Evolutionary conservation across 129 eudicot species (phyloP), one percentile per base, ranked within the genome.

Genomic region (Helianthus tuberosus): DNA sequence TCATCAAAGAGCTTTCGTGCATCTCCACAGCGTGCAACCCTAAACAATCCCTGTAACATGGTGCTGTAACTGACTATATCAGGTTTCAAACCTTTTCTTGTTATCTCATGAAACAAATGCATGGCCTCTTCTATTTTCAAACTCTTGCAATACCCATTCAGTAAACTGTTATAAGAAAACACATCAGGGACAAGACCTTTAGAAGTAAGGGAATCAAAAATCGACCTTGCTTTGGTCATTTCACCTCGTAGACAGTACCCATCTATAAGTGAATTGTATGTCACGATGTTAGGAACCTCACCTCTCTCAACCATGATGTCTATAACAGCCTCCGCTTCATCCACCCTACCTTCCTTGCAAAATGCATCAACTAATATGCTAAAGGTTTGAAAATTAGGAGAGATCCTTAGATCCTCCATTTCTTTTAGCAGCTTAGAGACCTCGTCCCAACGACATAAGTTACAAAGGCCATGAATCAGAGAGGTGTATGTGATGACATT

Each of bases 311-410:
- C n/a, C 74, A 69, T 69, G 44, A 61, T 72, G 4, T 54, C 20
- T 2, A 81, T 13, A 6, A 81, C 51, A 35, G 8, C 60, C 66
- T 72, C 80, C 0, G 86, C 81, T 3, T 83, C 79, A 23, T 66
- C 15, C 5, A 77, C 54, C 75, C 0, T 69, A 61, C 86, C 77
- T 60, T 77, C 55, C 46, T 83, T 83, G 68, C 91, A 73, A 32
- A 65, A 53, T 11, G 83, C 81, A 80, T 83, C 84, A 16, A 86
- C 61, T 69, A 83, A 38, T 20, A 70, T 47, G 60, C 0, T 77
- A 48, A 51, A 75, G 6, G 86, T 74, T 0, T 3, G 38, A 0
- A 52, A 38, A 66, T 80, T 11, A 1, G 67, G 74, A 27, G 58
- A 47, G 0, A 80, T 44, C 10, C 70, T 58, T 50, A 0, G 12